These are phyloP conservation scores for Dothidotthia symphoricarpi DNA, from an alignment of 2,329 filamentous ascomycete species.

Conservation along the genomic window DNA sequence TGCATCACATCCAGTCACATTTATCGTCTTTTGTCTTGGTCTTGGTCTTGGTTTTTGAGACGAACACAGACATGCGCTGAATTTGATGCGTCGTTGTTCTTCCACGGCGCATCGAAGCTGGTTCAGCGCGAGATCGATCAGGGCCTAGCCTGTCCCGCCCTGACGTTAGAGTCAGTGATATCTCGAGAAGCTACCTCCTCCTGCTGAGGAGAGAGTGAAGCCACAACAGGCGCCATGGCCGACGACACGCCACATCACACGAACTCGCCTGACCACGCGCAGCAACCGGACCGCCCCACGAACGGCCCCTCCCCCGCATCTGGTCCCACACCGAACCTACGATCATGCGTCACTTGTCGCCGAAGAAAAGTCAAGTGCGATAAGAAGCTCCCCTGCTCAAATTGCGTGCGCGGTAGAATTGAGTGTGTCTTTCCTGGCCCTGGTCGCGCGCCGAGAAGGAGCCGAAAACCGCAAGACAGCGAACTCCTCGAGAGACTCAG, in stretches of 20 bases:
- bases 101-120: too few species aligned
- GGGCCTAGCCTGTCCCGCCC: too few species aligned
- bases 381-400: conserved; percentile 73
- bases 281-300: conserved; percentile 17
- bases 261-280: conserved; percentile 18
- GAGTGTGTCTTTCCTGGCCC: conserved; percentile 74
- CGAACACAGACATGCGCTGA: too few species aligned
- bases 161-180: too few species aligned
- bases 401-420: conserved; percentile 68
- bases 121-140: too few species aligned
- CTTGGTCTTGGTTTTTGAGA: too few species aligned
- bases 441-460: conserved; percentile 67
- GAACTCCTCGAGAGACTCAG: conserved; percentile 71
- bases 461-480: conserved; percentile 65
- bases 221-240: conserved; percentile 19
- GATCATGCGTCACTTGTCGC: conserved; percentile 40
- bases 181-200: too few species aligned
- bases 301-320: conserved; percentile 12
- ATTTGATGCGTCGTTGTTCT: too few species aligned
- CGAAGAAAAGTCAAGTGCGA: conserved; percentile 71
- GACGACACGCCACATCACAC: conserved; percentile 22
- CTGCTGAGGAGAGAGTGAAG: too few species aligned
- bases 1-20: too few species aligned
- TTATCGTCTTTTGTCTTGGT: too few species aligned
- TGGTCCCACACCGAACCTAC: conserved; percentile 24